Evolutionary conservation across 2,329 filamentous ascomycete genomes (phyloP).

Genomic region (Magnaporthiopsis rhizophila): DNA sequence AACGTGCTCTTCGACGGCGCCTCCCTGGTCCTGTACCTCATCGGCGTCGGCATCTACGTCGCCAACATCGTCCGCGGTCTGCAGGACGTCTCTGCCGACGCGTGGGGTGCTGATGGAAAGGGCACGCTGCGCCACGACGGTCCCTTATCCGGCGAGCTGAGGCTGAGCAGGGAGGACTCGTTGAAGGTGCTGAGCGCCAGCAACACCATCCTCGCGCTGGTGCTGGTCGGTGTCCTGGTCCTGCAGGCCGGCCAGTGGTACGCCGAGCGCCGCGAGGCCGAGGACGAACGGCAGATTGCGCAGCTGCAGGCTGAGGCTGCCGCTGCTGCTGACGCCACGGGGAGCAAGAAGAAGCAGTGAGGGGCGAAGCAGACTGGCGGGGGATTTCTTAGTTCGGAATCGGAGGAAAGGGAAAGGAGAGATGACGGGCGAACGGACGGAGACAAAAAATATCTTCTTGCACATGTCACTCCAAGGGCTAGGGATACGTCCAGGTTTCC

Average conservation of each 20-base stretch:
- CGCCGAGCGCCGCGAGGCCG: slow-evolving; percentile 84
- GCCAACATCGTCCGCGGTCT: slow-evolving; percentile 96
- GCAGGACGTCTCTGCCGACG: slow-evolving; percentile 67
- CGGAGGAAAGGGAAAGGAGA: too few relatives aligned
- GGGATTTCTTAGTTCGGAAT: too few relatives aligned
- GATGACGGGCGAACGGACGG: too few relatives aligned
- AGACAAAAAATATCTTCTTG: too few relatives aligned
- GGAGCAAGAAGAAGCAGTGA: slow-evolving; percentile 15
- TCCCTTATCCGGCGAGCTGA: slow-evolving; percentile 49
- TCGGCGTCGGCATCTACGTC: slow-evolving; percentile 86
- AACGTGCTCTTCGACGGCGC: slow-evolving; percentile 93
- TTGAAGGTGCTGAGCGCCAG: slow-evolving; percentile 86
- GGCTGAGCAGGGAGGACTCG: slow-evolving; percentile 78
- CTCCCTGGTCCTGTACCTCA: slow-evolving; percentile 72
- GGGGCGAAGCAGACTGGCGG: background rate
- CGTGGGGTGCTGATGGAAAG: slow-evolving; percentile 40
- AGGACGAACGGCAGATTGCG: slow-evolving; percentile 64
- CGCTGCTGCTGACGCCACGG: slow-evolving; percentile 5
- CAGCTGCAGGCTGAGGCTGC: slow-evolving; percentile 19
- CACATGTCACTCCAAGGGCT: too few relatives aligned
- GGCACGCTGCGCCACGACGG: slow-evolving; percentile 31
- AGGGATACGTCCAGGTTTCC: too few relatives aligned
- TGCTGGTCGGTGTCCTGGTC: slow-evolving; percentile 84
- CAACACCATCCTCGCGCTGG: slow-evolving; percentile 91
- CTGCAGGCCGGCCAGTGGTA: slow-evolving; percentile 98